phyloP scores from a whole-genome alignment of 2,329 filamentous ascomycete species.

The Chrysosporium keratinophilum region DNA sequence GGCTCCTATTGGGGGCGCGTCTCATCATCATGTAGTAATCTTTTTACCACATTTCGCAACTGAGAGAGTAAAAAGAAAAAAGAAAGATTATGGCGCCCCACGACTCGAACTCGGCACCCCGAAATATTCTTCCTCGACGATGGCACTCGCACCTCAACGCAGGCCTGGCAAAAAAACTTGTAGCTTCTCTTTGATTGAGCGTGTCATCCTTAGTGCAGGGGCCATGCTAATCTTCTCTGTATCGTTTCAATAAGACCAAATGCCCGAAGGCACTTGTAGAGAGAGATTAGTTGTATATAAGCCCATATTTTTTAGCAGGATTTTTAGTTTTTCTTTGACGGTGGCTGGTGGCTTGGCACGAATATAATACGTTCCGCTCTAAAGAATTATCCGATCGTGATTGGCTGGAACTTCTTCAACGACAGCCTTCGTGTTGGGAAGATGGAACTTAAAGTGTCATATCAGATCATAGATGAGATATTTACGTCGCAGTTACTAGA shows the following conservation, averaged over 20 bases:
- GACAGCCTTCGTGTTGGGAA: too few relatives aligned
- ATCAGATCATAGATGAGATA: too few relatives aligned
- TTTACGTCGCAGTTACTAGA: too few relatives aligned
- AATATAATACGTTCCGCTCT: neutral
- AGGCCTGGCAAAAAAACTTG: conserved; percentile 49
- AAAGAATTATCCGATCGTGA: neutral
- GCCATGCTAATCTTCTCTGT: conserved; percentile 76
- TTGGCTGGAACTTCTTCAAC: neutral
- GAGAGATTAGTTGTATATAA: neutral
- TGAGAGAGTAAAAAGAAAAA: neutral
- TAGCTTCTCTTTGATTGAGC: conserved; percentile 70
- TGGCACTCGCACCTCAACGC: conserved; percentile 10
- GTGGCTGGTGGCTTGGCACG: too few relatives aligned
- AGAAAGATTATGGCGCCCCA: conserved; percentile 2
- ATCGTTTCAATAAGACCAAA: conserved; percentile 57
- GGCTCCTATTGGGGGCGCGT: too few relatives aligned
- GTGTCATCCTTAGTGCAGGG: conserved; percentile 90
- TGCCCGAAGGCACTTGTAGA: conserved; percentile 36
- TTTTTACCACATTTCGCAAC: too few relatives aligned
- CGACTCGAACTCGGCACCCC: neutral
- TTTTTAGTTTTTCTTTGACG: too few relatives aligned
- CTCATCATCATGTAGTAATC: neutral
- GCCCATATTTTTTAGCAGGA: neutral
- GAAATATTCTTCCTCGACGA: neutral
- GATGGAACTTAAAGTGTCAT: too few relatives aligned